These are phyloP conservation scores for Aristolochia californica DNA, from an alignment of 164 flowering plant genomes.

Conservation along the genomic window DNA sequence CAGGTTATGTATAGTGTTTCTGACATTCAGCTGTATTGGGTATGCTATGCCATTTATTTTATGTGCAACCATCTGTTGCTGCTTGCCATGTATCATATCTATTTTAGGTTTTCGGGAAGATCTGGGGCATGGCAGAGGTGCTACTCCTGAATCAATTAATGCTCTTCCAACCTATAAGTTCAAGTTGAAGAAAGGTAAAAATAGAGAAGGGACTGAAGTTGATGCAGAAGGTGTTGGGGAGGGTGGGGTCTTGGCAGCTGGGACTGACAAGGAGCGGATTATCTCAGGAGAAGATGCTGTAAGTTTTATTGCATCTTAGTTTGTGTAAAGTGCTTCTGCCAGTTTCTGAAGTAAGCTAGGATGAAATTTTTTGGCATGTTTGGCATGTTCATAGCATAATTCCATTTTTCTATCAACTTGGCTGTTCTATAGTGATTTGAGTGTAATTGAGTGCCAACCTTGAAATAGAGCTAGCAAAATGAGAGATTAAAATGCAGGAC, in stretches of 20 bases:
- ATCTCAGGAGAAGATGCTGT: constrained; percentile 94
- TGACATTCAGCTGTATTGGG: constrained; percentile 85
- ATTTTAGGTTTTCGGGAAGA: constrained; percentile 74
- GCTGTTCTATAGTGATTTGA: too few species aligned
- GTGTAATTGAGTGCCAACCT: too few species aligned
- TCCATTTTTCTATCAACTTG: too few species aligned
- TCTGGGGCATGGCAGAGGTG: constrained; percentile 61
- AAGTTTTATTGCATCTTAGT: constrained; percentile 17
- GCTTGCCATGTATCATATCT: constrained; percentile 89
- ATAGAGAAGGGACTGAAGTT: constrained; percentile 24
- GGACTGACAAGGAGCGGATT: constrained; percentile 75
- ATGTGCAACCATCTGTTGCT: constrained; percentile 89
- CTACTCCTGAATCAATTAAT: constrained; percentile 66
- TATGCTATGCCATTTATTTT: constrained; percentile 96
- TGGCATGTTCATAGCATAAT: too few species aligned
- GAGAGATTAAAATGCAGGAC: too few species aligned
- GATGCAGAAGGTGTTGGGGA: constrained; percentile 28
- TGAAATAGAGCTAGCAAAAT: too few species aligned
- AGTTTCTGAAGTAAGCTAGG: too few species aligned
- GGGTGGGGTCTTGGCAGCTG: constrained; percentile 78
- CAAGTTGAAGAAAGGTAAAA: constrained; percentile 41
- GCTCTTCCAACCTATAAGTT: constrained; percentile 76
- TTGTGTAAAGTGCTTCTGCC: too few species aligned
- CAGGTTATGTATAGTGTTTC: constrained; percentile 93
- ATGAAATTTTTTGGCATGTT: too few species aligned